A percentile compares a stretch with the other conserved stretches of the same genome.
Conservation (phyloP, 768 basidiomycete genomes). For the Auricularia sp. region DNA sequence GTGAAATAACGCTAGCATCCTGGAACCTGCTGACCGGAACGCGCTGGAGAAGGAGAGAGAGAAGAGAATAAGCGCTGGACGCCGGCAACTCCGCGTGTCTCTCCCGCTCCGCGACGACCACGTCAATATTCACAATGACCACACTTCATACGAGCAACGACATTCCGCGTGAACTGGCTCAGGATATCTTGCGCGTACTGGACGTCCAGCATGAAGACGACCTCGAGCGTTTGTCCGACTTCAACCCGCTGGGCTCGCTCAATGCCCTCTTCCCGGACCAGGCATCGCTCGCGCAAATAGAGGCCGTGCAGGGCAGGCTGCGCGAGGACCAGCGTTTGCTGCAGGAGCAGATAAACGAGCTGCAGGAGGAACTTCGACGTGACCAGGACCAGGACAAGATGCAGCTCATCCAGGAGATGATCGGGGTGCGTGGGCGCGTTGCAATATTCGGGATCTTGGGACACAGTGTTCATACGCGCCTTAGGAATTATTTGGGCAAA, state of each 20-base stretch:
- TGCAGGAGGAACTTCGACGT: slow-evolving; percentile 55
- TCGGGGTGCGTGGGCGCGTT: slow-evolving; percentile 50
- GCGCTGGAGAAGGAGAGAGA: no score
- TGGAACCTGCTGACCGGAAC: no score
- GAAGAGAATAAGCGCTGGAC: no score
- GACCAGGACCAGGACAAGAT: slow-evolving; percentile 86
- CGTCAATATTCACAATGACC: no score
- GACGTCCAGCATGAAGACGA: slow-evolving; percentile 5
- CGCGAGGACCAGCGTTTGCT: slow-evolving; percentile 59
- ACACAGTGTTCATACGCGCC: not conserved
- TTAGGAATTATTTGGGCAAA: slow-evolving; percentile 88
- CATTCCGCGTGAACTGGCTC: slow-evolving; percentile 3
- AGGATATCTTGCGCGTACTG: slow-evolving; percentile 3
- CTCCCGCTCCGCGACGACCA: no score
- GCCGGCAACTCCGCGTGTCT: no score
- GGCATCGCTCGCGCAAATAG: slow-evolving; percentile 53
- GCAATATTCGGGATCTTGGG: not conserved
- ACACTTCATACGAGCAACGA: not conserved
- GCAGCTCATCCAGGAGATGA: slow-evolving; percentile 90
- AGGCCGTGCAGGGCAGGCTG: slow-evolving; percentile 58
- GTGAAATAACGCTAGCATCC: no score
- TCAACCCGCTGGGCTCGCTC: slow-evolving; percentile 21
- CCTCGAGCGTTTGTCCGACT: slow-evolving; percentile 1
- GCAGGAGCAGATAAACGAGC: slow-evolving; percentile 56
- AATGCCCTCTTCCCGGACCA: slow-evolving; percentile 77